Evolutionary conservation across 2,329 filamentous ascomycete species (phyloP).

Genomic region (Ploettnerulaceae sp.): DNA sequence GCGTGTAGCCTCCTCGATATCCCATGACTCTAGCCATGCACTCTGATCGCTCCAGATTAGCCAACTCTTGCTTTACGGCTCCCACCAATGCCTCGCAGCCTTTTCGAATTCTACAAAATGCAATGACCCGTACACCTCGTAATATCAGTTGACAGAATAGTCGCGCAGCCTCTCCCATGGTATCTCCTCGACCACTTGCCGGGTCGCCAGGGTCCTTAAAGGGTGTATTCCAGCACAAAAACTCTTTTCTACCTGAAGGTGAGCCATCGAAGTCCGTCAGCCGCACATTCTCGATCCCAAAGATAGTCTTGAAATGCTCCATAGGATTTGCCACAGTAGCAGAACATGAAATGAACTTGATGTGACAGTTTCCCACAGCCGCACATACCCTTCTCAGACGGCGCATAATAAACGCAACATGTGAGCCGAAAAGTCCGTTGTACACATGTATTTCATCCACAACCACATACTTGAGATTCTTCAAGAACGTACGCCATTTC

Average conservation of each 20-base stretch:
- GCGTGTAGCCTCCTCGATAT: conserved; percentile 91
- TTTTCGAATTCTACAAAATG: conserved; percentile 83
- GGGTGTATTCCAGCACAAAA: conserved; percentile 96
- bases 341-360: conserved; percentile 93
- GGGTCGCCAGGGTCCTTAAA: conserved; percentile 86
- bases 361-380: conserved; percentile 75
- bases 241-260: conserved; percentile 88
- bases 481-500: conserved; percentile 80
- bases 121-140: conserved; percentile 84
- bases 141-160: conserved; percentile 88
- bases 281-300: conserved; percentile 75
- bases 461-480: conserved; percentile 86
- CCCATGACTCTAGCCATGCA: conserved; percentile 82
- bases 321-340: conserved; percentile 92
- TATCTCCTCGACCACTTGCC: conserved; percentile 77
- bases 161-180: conserved; percentile 78
- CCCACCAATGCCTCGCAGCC: conserved; percentile 81
- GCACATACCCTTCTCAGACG: conserved; percentile 82
- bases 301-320: conserved; percentile 90
- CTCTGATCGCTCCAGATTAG: conserved; percentile 66
- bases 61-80: conserved; percentile 74
- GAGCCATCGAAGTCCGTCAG: conserved; percentile 90
- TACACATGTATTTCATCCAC: conserved; percentile 93
- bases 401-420: conserved; percentile 93
- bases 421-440: conserved; percentile 88